Base-by-base conservation (phyloP, 2,329 filamentous ascomycete species). In the Aspergillus awamori region DNA sequence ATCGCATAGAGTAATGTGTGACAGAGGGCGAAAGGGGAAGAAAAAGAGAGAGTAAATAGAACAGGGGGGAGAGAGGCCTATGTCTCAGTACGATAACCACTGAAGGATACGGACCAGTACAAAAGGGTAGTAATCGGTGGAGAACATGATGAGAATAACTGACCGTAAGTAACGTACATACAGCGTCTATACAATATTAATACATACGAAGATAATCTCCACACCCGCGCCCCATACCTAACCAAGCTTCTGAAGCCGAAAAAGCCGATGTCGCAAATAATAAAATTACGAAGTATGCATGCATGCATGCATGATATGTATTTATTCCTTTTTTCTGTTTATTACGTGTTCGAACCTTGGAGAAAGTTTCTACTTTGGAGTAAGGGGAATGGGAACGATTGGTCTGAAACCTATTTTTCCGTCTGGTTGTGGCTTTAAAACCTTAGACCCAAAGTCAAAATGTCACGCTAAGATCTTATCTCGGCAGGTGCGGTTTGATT, bases 401-500 rank as follows among this genome's bases (percentile, higher is more conserved):
- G 33, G 33, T 36, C 33, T 36, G 33, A 36, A 36, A 15, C 33
- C 33, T 17, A 26, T 22, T 20, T 24, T n/a, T 41, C 13, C 24
- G 20, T 39, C 15, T 54, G 10, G 22, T 53, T 24, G 28, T 22
- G 51, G 30, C 38, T 28, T 36, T 28, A 13, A 15, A 51, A 36
- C 33, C 15, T 57, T 39, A 36, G 47, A 45, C 48, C 51, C 43
- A 38, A 62, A 65, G 41, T 54, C 58, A 64, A 60, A 49, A 20
- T 38, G 38, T 53, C 53, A 58, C 62, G 51, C 65, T 67, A 68
- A 55, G 65, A 69, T 68, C 67, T 69, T 69, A 69, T 71, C 63
- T 66, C 63, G 62, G 66, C 61, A 60, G 62, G 30, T 6, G 22
- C 24, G 24, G 30, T 41, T 51, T 33, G 10, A 30, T 38, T n/a